Conservation (phyloP, 352 stramenopile species). For the Phytophthora uliginosa region DNA sequence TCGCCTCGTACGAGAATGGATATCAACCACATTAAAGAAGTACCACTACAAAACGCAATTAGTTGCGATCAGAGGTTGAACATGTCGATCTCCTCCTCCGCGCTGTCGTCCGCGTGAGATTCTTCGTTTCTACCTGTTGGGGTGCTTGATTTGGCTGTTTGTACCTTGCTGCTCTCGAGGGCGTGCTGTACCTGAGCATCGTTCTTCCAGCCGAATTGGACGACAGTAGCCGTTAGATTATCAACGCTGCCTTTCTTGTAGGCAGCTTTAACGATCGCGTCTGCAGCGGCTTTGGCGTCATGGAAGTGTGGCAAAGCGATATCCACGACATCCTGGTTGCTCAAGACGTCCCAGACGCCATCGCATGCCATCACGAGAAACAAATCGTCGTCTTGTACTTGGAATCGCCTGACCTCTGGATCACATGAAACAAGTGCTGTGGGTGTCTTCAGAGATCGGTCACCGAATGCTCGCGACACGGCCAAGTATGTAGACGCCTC, state of each 20-base stretch:
- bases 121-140: slow-evolving; percentile 13
- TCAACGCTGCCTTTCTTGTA: slow-evolving; percentile 65
- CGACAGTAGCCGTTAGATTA: slow-evolving; percentile 66
- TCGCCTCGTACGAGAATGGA: slow-evolving; percentile 36
- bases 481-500: slow-evolving; percentile 56
- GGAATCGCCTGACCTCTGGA: slow-evolving; percentile 51
- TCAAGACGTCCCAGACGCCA: slow-evolving; percentile 74
- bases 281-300: slow-evolving; percentile 51
- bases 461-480: slow-evolving; percentile 71
- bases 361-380: slow-evolving; percentile 75
- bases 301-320: slow-evolving; percentile 53
- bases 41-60: not conserved
- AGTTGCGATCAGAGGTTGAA: slow-evolving; percentile 49
- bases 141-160: not conserved
- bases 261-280: slow-evolving; percentile 65
- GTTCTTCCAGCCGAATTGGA: slow-evolving; percentile 59
- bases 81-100: slow-evolving; percentile 65
- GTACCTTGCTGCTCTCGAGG: slow-evolving; percentile 11
- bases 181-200: slow-evolving; percentile 25
- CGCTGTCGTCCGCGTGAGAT: slow-evolving; percentile 12
- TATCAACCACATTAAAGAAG: slow-evolving; percentile 21
- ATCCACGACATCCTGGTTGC: slow-evolving; percentile 62
- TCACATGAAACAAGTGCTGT: slow-evolving; percentile 60
- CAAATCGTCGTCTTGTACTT: slow-evolving; percentile 50
- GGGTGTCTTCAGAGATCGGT: slow-evolving; percentile 61